Percentiles rank a stretch among this genome's conserved stretches.
Conservation (phyloP, 139 green algal genomes). For the Picochlorum sp. region DNA sequence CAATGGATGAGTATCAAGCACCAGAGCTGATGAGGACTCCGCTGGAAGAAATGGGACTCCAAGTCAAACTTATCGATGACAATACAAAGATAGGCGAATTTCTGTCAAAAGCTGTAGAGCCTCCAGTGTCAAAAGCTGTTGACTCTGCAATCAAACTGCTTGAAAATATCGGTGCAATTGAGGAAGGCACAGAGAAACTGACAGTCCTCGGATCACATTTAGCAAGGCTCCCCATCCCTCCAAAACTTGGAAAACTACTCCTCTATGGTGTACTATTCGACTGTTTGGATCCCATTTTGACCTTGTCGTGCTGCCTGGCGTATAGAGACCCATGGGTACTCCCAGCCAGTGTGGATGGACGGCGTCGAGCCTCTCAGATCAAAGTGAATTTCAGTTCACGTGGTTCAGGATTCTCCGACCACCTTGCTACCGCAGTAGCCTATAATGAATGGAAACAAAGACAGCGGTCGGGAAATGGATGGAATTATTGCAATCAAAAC, state of each 20-base stretch:
- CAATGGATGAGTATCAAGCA: constrained; percentile 42
- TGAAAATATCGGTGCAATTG: constrained; percentile 44
- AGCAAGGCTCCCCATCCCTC: constrained; percentile 66
- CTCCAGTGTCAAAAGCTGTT: constrained; percentile 39
- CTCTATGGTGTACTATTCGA: constrained; percentile 63
- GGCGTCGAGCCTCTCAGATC: constrained; percentile 14
- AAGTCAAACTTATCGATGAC: constrained; percentile 54
- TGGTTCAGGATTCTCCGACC: constrained; percentile 46
- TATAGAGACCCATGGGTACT: constrained; percentile 63
- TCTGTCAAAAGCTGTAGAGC: constrained; percentile 51
- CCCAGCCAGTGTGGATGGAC: constrained; percentile 30
- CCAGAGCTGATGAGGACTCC: constrained; percentile 50
- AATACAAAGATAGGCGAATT: constrained; percentile 32
- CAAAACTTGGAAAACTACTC: constrained; percentile 75
- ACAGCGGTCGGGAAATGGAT: constrained; percentile 14
- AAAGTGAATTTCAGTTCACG: constrained; percentile 22
- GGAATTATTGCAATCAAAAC: constrained; percentile 33
- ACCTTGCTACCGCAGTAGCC: constrained; percentile 49
- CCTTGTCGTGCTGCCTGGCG: constrained; percentile 59
- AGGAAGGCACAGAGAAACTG: constrained; percentile 37
- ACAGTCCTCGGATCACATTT: constrained; percentile 75
- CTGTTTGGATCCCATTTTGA: constrained; percentile 72
- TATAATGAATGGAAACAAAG: constrained; percentile 42
- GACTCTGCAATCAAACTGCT: constrained; percentile 38
- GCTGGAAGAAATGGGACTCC: constrained; percentile 56